Evolutionary conservation across 805 yeast genomes (phyloP), one percentile per base, ranked within the genome.

Genomic region (Peterozyma toletana): DNA sequence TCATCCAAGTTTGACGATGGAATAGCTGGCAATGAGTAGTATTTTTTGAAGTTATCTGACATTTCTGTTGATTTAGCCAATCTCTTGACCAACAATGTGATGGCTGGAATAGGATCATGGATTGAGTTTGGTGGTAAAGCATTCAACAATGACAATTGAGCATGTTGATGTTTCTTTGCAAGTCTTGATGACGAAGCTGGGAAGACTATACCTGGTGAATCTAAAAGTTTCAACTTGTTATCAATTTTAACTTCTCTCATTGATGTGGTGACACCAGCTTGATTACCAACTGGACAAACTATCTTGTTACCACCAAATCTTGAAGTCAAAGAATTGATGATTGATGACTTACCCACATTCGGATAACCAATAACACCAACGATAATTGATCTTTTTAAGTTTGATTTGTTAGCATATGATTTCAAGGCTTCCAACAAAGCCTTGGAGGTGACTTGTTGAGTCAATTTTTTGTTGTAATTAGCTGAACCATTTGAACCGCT

Each of bases 291-390:
- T 13, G 99, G 97, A 60, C 98, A 93, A 11, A 90, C 91, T 54
- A 76, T 78, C 37, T 78, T 70, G 44, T 73, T 66, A 47, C 82
- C 81, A 46, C 86, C 82, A 60, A 86, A 95, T 64, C 93, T 81
- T 43, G 86, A 75, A 3, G 88, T 80, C 52, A 91, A 71, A 2
- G 97, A 84, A 63, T 91, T 91, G 58, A 91, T 93, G 46, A 93
- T 84, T 15, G 96, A 87, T 2, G 96, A 89, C 62, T 90, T 90
- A 56, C 98, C 98, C 42, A 91, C 97, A 61, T 91, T 91, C 41
- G 99, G 99, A 67, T 89, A 91, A 14, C 99, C 99, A 52, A 91
- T 86, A 36, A 91, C 96, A 62, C 99, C 98, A 38, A 88, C 97
- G 38, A 87, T 77, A 45, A 90, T 83, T 11, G 96, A 80, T 61